Conservation (phyloP, 2,329 filamentous ascomycete genomes). For the Colletotrichum sp. region DNA sequence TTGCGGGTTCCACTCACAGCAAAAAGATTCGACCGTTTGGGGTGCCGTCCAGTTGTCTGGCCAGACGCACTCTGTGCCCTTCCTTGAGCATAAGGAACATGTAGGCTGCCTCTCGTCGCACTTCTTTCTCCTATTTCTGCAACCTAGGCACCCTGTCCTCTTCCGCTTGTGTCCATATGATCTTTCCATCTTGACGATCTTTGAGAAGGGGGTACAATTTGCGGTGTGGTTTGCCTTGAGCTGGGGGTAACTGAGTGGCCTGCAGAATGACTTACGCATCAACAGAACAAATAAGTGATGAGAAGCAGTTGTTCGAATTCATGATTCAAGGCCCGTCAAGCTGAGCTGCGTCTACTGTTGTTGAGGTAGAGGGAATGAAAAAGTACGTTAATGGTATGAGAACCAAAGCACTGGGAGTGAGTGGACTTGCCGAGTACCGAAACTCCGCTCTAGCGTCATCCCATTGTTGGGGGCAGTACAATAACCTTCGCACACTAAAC, state of each 20-base stretch:
- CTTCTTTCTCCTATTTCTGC: not conserved
- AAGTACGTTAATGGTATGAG: not conserved
- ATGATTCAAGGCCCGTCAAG: not conserved
- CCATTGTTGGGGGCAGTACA: not conserved
- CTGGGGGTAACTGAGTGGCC: not conserved
- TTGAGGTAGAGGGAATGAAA: not conserved
- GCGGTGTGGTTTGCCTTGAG: not conserved
- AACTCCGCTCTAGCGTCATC: not conserved
- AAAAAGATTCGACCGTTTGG: not conserved
- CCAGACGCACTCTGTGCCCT: not conserved
- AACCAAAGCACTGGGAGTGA: not conserved
- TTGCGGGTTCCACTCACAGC: not conserved
- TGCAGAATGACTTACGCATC: not conserved
- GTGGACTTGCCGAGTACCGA: not conserved
- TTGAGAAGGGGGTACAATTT: not conserved
- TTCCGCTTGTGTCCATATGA: not conserved
- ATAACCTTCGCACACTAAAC: not conserved
- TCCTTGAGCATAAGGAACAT: not conserved
- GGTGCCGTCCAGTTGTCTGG: not conserved
- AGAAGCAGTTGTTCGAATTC: not conserved
- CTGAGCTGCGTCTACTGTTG: not conserved
- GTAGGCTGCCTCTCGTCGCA: not conserved
- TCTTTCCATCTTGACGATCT: not conserved
- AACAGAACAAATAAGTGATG: not conserved
- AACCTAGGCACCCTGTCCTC: not conserved